phyloP scores from a whole-genome alignment of 2,329 filamentous ascomycete species.

The Fusarium compactum region DNA sequence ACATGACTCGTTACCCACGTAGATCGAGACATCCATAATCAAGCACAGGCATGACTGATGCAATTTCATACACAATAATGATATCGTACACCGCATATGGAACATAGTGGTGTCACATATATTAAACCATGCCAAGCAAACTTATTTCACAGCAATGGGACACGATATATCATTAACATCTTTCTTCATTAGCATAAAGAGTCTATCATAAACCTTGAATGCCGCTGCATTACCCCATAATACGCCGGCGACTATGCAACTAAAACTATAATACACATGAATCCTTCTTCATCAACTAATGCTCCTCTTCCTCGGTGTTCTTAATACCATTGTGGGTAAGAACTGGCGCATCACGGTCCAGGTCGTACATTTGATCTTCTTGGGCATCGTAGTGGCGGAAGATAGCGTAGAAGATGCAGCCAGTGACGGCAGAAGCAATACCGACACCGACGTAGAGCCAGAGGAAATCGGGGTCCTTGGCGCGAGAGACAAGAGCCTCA shows the following conservation, averaged over 20 bases:
- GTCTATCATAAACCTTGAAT: conserved; percentile 2
- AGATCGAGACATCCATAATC: background rate
- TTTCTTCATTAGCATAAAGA: conserved; percentile 1
- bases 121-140: background rate
- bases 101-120: background rate
- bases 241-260: background rate
- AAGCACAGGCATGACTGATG: background rate
- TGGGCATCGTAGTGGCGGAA: conserved; percentile 55
- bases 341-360: conserved; percentile 52
- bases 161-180: background rate
- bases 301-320: background rate
- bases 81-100: too few species aligned
- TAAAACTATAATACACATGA: conserved; percentile 4
- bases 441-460: conserved; percentile 75
- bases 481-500: conserved; percentile 69
- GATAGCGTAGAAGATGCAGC: conserved; percentile 63
- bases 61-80: too few species aligned
- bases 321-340: conserved; percentile 27
- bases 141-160: background rate
- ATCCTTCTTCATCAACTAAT: background rate
- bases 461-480: conserved; percentile 72
- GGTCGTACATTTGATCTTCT: conserved; percentile 56
- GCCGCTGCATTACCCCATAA: background rate
- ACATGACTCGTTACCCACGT: background rate
- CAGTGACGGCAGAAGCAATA: conserved; percentile 60